These are phyloP conservation scores for Apiospora koreana DNA, from an alignment of 2,329 filamentous ascomycete genomes.

Conservation along the genomic window DNA sequence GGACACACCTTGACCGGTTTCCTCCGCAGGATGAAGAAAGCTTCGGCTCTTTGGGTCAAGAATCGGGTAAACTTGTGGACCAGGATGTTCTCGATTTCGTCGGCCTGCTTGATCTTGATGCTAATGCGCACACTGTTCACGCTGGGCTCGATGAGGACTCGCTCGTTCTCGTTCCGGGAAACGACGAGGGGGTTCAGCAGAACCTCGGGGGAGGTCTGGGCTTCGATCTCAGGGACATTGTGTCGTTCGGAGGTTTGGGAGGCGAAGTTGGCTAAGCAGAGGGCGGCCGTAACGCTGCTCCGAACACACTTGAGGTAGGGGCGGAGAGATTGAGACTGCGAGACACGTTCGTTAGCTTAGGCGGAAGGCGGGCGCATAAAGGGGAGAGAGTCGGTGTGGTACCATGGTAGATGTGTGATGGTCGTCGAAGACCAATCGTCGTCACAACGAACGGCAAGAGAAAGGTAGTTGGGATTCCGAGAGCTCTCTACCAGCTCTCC, in stretches of 20 bases:
- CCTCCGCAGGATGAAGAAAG: slow-evolving; percentile 92
- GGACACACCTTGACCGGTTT: slow-evolving; percentile 84
- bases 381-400: background rate
- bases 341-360: background rate
- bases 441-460: slow-evolving; percentile 1
- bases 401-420: slow-evolving; percentile 8
- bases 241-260: slow-evolving; percentile 95
- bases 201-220: slow-evolving; percentile 88
- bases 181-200: slow-evolving; percentile 88
- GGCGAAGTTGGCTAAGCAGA: slow-evolving; percentile 95
- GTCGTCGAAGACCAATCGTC: slow-evolving; percentile 10
- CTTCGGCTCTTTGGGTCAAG: slow-evolving; percentile 92
- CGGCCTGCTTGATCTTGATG: slow-evolving; percentile 99
- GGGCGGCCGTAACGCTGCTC: slow-evolving; percentile 88
- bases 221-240: slow-evolving; percentile 98
- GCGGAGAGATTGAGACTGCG: slow-evolving; percentile 89
- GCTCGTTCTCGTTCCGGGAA: slow-evolving; percentile 95
- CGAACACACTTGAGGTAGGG: slow-evolving; percentile 97
- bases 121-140: slow-evolving; percentile 96
- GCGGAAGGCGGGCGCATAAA: background rate
- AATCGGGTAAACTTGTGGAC: slow-evolving; percentile 99
- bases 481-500: slow-evolving; percentile 6
- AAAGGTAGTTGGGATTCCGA: background rate
- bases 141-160: slow-evolving; percentile 92
- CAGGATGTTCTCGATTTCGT: slow-evolving; percentile 97